Evolutionary conservation across 2,329 filamentous ascomycete genomes (phyloP), one percentile per base, ranked within the genome.

Genomic region (Pseudocercospora ulei): DNA sequence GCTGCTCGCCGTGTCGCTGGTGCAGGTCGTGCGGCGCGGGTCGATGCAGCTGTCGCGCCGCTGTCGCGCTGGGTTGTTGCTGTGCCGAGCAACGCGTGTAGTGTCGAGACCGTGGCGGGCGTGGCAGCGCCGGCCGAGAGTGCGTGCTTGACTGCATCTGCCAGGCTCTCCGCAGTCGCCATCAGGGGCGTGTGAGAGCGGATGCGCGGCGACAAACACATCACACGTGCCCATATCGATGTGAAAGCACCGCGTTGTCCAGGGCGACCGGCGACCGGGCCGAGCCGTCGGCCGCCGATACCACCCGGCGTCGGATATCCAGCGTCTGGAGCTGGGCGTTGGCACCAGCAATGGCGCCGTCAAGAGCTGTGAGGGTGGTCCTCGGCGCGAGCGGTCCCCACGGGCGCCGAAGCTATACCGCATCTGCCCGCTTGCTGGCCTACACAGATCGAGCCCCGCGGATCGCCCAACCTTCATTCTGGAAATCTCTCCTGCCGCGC

Each of bases 401-500:
- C 2, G 27, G 18, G 7, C 36, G 40, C 7, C 31, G 47, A 14
- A 34, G 28, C 22, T 48, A 41, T 28, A 43, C 37, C 22, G 33
- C 33, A 7, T 33, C 30, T 13, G 26, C 35, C 13, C 36, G 31
- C 13, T 39, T 35, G 23, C 36, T 41, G 7, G 33, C 35, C 4
- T 36, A 28, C n/a, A 37, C 38, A 17, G 43, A 35, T 23, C 35
- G 43, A 37, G 47, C 61, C 1, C 60, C 60, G 3, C 53, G 56
- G 24, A 50, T 62, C 26, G 59, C 56, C 5, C 51, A 41, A 16
- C 51, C 56, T 13, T 60, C 58, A 3, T 52, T 61, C 40, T 62
- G 60, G 59, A 44, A 52, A n/a, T 57, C 56, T 6, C 41, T 61
- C 11, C 48, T 61, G 4, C 60, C 60, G 13, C 55, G 55, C 26